A percentile compares a stretch with the other conserved stretches of the same genome.
These are phyloP conservation scores for Rhinocladiella similis DNA, from an alignment of 2,329 filamentous ascomycete species.

Conservation along the genomic window DNA sequence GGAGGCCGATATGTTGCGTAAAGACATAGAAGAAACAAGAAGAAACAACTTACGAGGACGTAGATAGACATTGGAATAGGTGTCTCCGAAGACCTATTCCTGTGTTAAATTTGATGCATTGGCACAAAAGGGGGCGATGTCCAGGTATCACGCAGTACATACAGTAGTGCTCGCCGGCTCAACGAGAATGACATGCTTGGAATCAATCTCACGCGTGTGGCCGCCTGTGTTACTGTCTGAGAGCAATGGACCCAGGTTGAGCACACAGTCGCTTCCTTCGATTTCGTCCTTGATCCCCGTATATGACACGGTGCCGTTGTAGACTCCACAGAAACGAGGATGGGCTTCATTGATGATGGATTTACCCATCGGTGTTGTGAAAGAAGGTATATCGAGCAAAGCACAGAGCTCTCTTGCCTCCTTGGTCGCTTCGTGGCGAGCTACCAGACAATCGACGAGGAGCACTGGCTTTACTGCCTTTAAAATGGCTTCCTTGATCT, in stretches of 20 bases:
- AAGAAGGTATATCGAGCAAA: neutral
- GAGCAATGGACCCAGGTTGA: conserved; percentile 44
- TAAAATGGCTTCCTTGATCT: neutral
- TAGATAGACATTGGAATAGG: neutral
- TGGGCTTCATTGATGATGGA: neutral
- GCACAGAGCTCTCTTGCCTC: neutral
- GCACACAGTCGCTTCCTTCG: conserved; percentile 40
- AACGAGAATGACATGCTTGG: neutral
- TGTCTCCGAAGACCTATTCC: neutral
- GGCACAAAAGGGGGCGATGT: too few species aligned
- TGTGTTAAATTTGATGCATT: too few species aligned
- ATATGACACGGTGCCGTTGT: conserved; percentile 52
- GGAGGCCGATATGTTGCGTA: too few species aligned
- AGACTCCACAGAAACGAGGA: neutral
- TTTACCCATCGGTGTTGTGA: conserved; percentile 2
- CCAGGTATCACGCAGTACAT: too few species aligned
- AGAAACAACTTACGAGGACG: neutral
- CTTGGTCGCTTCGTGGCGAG: neutral
- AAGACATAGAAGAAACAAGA: neutral
- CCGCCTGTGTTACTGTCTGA: conserved; percentile 48
- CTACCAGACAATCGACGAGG: neutral
- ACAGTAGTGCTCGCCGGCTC: neutral
- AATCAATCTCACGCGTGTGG: neutral
- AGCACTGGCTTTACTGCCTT: neutral
- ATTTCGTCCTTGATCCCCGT: conserved; percentile 43